A percentile compares a stretch with the other conserved stretches of the same genome.
Evolutionary conservation across 495 filamentous ascomycete species (phyloP).

Genomic region (Xylaria castorea): DNA sequence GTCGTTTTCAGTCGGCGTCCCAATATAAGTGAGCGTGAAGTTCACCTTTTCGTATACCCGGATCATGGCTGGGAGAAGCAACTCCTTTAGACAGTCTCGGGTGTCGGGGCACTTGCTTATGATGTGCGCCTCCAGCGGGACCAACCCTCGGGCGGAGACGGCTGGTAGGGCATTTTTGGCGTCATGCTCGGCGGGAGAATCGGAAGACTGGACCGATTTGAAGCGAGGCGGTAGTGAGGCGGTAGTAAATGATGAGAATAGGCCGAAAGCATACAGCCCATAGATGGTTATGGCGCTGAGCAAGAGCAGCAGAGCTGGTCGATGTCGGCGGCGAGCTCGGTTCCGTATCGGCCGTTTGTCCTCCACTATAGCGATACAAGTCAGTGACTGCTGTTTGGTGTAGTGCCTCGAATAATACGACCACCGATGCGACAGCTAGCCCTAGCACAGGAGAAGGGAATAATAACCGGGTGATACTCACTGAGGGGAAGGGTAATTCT

Average conservation of each 20-base stretch:
- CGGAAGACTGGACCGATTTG: conserved; percentile 15
- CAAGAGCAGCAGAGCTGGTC: conserved; percentile 34
- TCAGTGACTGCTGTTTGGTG: conserved; percentile 7
- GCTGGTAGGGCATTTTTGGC: background rate
- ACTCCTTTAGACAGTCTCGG: conserved; percentile 75
- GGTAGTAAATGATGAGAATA: conserved; percentile 30
- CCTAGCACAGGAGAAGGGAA: background rate
- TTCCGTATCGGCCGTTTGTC: conserved; percentile 43
- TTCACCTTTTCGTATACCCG: conserved; percentile 81
- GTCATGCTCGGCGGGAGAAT: background rate
- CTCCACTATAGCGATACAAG: conserved; percentile 35
- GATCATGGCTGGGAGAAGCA: conserved; percentile 89
- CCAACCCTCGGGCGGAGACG: conserved; percentile 36
- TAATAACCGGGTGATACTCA: conserved; percentile 17
- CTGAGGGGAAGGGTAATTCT: conserved; percentile 36
- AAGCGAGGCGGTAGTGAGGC: conserved; percentile 22
- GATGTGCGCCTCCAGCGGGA: conserved; percentile 88
- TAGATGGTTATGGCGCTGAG: conserved; percentile 37
- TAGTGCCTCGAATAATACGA: background rate
- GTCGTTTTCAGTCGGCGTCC: conserved; percentile 66
- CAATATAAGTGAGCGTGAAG: conserved; percentile 91
- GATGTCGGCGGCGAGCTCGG: conserved; percentile 38
- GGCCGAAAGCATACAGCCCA: conserved; percentile 32
- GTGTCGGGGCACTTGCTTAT: conserved; percentile 97
- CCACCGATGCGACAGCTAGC: background rate